Evolutionary conservation across 1,284 basidiomycete genomes (phyloP).

Genomic region (Moesziomyces aphidis): DNA sequence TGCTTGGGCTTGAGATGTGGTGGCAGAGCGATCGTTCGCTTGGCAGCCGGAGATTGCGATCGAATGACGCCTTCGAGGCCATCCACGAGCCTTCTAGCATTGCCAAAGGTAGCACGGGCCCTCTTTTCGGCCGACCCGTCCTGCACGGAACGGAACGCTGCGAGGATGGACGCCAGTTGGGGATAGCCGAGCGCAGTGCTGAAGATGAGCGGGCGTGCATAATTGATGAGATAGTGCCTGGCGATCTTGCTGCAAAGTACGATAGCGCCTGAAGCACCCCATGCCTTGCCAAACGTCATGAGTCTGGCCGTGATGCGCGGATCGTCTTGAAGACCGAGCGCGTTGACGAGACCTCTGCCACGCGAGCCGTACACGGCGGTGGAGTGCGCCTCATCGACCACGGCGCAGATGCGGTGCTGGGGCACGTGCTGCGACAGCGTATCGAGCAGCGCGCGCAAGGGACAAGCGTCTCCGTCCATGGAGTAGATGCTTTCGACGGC

Average conservation of each 20-base stretch:
- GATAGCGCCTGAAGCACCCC: constrained; percentile 73
- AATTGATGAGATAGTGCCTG: constrained; percentile 88
- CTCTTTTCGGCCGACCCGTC: constrained; percentile 75
- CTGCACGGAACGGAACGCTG: constrained; percentile 81
- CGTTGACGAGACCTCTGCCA: constrained; percentile 51
- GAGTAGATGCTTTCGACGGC: constrained; percentile 90
- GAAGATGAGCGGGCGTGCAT: constrained; percentile 80
- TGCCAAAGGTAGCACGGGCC: constrained; percentile 26
- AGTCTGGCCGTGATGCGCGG: constrained; percentile 47
- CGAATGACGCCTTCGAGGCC: constrained; percentile 23
- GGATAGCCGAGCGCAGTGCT: constrained; percentile 54
- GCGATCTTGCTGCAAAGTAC: constrained; percentile 79
- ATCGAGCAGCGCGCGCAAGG: constrained; percentile 76
- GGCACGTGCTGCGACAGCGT: constrained; percentile 75
- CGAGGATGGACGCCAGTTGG: constrained; percentile 74
- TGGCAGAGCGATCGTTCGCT: constrained; percentile 18
- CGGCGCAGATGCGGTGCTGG: constrained; percentile 45
- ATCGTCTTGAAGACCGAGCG: constrained; percentile 29
- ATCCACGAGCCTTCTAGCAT: constrained; percentile 8
- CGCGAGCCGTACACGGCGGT: constrained; percentile 77
- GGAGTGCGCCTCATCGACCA: constrained; percentile 84
- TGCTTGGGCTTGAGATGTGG: constrained; percentile 15
- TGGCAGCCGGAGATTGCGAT: neutral
- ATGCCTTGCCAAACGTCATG: constrained; percentile 65
- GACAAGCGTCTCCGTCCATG: constrained; percentile 94